Evolutionary conservation across 306 rosid genomes (phyloP), one percentile per base, ranked within the genome.

Genomic region (Purshia tridentata): DNA sequence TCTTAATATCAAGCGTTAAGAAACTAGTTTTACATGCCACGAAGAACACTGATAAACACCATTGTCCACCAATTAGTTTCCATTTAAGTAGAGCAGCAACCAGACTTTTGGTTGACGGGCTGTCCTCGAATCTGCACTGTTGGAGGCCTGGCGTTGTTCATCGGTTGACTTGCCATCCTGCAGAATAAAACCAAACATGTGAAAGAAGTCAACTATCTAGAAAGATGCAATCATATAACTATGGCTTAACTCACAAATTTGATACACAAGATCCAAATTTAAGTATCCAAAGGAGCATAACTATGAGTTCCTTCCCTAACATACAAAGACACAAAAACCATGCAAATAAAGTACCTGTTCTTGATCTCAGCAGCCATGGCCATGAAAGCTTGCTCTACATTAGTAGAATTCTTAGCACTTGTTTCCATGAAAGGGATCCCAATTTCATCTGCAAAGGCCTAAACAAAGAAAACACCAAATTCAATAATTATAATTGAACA

Each of bases 131-230:
- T 91, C 87, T 91, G 98, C 74, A 95, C 96, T 0, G 99, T 95
- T 16, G 97, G 97, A 77, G 98, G 97, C 86, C 99, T 80, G 19
- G 92, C 90, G 69, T 87, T 90, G 90, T 80, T 91, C 90, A 88
- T 81, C 7, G 99, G 99, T 79, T 95, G 99, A 81, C 91, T 95
- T 37, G 99, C 99, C 99, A 95, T 95, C 90, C 99, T 95, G 83
- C 76, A 65, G n/a, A 62, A 45, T 75, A 35, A 16, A 53, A 59
- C 54, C 56, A 49, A 45, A 35, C 29, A 74, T 42, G 68, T n/a
- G 19, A 39, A 60, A 54, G 7, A 41, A 14, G 45, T 63, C 41
- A 77, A 19, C 54, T 40, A 76, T 37, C 66, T 35, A 53, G 60
- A 51, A 55, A 60, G 19, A 67, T 3, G 54, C 44, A 42, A 45